Conservation (phyloP, 768 basidiomycete species). For the Paxillus involutus region DNA sequence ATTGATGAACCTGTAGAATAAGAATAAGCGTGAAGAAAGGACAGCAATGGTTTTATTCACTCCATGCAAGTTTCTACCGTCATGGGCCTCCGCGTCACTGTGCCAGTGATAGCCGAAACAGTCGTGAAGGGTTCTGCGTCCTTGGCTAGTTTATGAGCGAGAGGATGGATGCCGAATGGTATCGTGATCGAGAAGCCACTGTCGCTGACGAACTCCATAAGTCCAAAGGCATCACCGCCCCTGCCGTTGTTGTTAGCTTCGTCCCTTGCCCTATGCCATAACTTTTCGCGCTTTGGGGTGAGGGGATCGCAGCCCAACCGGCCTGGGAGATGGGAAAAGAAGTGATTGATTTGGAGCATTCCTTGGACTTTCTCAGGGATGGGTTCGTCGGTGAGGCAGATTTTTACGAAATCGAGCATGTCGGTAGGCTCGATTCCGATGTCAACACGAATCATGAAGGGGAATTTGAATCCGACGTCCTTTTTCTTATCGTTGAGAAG, state of each 20-base stretch:
- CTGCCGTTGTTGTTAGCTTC: not conserved
- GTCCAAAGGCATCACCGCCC: constrained; percentile 6
- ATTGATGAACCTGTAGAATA: not conserved
- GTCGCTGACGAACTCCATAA: constrained; percentile 18
- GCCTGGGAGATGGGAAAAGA: constrained; percentile 10
- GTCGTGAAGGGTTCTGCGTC: constrained; percentile 10
- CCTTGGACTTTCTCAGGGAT: constrained; percentile 6
- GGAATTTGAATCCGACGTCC: constrained; percentile 12
- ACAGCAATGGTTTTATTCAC: not conserved
- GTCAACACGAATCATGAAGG: constrained; percentile 15
- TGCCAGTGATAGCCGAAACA: constrained; percentile 5
- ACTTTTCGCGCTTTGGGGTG: constrained; percentile 1
- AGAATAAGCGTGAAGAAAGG: not conserved
- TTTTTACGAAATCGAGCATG: not conserved
- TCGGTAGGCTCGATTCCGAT: constrained; percentile 15
- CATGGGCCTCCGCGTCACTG: constrained; percentile 5
- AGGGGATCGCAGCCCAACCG: constrained; percentile 7
- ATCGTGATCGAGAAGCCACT: constrained; percentile 12
- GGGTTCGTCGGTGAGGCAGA: constrained; percentile 9
- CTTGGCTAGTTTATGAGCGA: not conserved
- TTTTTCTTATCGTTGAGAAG: constrained; percentile 6
- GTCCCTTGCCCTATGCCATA: constrained; percentile 10
- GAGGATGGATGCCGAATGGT: constrained; percentile 1
- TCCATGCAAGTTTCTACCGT: constrained; percentile 11
- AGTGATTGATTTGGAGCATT: constrained; percentile 17